Evolutionary conservation across 1,284 basidiomycete genomes (phyloP).

Genomic region (Fomitopsis pinicola): DNA sequence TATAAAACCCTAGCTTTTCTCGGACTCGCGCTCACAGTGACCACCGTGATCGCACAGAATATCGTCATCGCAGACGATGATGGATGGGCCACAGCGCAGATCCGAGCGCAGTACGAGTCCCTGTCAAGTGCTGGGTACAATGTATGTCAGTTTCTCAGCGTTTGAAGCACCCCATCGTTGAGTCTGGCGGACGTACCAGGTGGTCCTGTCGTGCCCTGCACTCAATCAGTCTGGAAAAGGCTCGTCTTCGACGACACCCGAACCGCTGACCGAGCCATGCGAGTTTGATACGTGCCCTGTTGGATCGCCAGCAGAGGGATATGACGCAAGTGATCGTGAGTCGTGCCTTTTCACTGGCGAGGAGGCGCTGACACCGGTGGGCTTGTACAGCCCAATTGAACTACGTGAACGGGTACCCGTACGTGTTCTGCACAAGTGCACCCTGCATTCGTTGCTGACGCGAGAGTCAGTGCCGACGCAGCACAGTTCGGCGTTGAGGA

Average conservation of each 20-base stretch:
- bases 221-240: slow-evolving; percentile 40
- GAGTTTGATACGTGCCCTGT: slow-evolving; percentile 36
- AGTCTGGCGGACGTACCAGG: slow-evolving; percentile 20
- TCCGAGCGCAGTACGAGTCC: slow-evolving; percentile 35
- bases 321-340: slow-evolving; percentile 38
- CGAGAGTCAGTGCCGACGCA: slow-evolving; percentile 33
- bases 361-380: not conserved
- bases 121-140: slow-evolving; percentile 30
- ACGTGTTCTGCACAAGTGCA: not conserved
- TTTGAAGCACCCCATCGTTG: not conserved
- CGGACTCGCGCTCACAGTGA: not conserved
- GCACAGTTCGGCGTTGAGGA: slow-evolving; percentile 45
- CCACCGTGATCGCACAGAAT: slow-evolving; percentile 7
- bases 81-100: slow-evolving; percentile 39
- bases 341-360: not conserved
- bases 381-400: slow-evolving; percentile 16
- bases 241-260: slow-evolving; percentile 25
- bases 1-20: not conserved
- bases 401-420: slow-evolving; percentile 23
- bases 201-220: slow-evolving; percentile 39
- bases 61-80: slow-evolving; percentile 30
- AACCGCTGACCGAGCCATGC: slow-evolving; percentile 29
- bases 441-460: not conserved
- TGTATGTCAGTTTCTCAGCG: slow-evolving; percentile 18
- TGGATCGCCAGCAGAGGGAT: slow-evolving; percentile 39